Base-by-base conservation (phyloP, 2,329 filamentous ascomycete species). In the Diatrype stigma region DNA sequence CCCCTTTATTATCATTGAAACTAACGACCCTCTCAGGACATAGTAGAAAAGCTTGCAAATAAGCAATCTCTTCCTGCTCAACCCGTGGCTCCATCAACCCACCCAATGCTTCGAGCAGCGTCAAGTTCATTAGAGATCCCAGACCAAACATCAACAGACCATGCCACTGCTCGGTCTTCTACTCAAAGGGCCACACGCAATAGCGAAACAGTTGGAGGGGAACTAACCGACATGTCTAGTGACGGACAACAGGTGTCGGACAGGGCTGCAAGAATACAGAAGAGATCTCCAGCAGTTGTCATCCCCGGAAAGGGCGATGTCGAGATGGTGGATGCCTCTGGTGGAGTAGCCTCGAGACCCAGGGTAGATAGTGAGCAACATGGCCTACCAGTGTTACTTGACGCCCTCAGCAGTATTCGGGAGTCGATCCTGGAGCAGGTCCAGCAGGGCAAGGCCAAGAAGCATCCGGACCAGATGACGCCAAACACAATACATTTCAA, bases 381-480 rank as follows among this genome's bases (percentile, higher is more conserved):
- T 12, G 40, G 10, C 44, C 53, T 30, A 55, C 59, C 3, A 34
- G 49, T 56, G 2, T 7, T 65, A 4, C 48, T 62, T 8, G 59
- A 57, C 19, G 55, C 56, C 14, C 49, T 65, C 22, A 51, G 63
- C 45, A 60, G 63, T n/a, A 51, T 52, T n/a, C 59, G 60, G 17
- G 46, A 51, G 19, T 51, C 65, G 7, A 49, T 67, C 22, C 17
- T 70, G 1, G 54, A 55, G 7, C 57, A 61, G 3, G 56, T 67
- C 4, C 38, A 63, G 3, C 46, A 63, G 12, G 67, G 58, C 17
- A 61, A 52, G 37, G 52, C 56, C 17, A 66, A 59, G 51, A 66
- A 69, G 32, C 60, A 67, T 22, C 62, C 62, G 3, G 52, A 60
- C n/a, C 54, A 68, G 16, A 46, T 68, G 1, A 54, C 51, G 2